Percentiles rank a stretch among this genome's conserved stretches.
Conservation (phyloP, 257 asterid species). For the Cruciata laevipes region DNA sequence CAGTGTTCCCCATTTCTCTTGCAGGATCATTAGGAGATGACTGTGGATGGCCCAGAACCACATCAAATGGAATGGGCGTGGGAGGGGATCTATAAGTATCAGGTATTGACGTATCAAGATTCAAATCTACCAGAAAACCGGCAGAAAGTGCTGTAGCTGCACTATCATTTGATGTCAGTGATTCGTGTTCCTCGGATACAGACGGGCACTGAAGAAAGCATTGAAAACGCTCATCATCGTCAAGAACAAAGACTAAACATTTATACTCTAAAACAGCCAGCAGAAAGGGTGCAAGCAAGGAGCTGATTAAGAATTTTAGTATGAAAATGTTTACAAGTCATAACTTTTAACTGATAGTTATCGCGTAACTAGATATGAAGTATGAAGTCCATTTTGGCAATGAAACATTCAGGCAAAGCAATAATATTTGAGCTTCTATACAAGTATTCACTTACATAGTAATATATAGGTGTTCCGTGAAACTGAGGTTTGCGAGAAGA, state of each 20-base stretch:
- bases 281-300: background rate
- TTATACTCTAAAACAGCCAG: background rate
- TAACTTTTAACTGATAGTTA: background rate
- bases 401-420: background rate
- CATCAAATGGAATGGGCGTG: constrained; percentile 61
- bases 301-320: background rate
- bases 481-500: constrained; percentile 65
- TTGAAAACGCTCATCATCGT: background rate
- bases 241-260: too few species aligned
- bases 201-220: constrained; percentile 51
- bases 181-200: constrained; percentile 54
- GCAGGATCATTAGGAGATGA: constrained; percentile 21
- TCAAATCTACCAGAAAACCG: constrained; percentile 45
- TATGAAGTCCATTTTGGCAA: background rate
- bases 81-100: constrained; percentile 64
- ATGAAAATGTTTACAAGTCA: background rate
- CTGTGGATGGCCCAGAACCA: constrained; percentile 40
- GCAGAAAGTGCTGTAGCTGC: constrained; percentile 35
- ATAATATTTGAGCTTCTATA: background rate
- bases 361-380: background rate
- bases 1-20: constrained; percentile 19
- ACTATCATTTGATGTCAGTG: constrained; percentile 56
- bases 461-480: constrained; percentile 64
- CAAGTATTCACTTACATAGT: constrained; percentile 49
- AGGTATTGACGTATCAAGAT: constrained; percentile 54